Conservation (phyloP, 2,329 filamentous ascomycete species). For the Ceratocystiopsis minuta region DNA sequence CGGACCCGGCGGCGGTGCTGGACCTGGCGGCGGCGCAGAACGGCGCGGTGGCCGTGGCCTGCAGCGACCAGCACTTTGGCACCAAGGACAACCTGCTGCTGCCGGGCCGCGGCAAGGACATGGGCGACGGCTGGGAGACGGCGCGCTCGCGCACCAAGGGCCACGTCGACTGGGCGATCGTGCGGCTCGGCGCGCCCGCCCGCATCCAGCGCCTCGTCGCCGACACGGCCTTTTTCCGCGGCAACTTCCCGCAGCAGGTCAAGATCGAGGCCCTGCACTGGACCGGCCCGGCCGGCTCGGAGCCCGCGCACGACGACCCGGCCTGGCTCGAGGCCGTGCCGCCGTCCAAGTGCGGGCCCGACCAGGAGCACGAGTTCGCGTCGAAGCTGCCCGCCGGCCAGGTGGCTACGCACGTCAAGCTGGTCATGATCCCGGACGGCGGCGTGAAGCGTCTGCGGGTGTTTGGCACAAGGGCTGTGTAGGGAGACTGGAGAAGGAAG, state of each 20-base stretch:
- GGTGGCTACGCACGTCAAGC: constrained; percentile 65
- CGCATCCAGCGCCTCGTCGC: constrained; percentile 49
- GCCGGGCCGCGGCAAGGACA: constrained; percentile 41
- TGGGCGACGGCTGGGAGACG: constrained; percentile 83
- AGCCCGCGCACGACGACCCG: constrained; percentile 36
- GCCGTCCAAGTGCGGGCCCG: constrained; percentile 52
- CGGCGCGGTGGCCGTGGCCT: constrained; percentile 56
- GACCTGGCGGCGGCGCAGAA: constrained; percentile 66
- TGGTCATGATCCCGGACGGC: constrained; percentile 85
- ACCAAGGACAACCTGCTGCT: constrained; percentile 34
- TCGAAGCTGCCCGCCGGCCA: constrained; percentile 32
- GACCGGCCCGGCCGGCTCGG: constrained; percentile 33
- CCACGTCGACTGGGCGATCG: constrained; percentile 68
- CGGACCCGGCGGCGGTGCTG: constrained; percentile 44
- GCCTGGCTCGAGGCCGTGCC: constrained; percentile 49
- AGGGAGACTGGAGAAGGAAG: neutral
- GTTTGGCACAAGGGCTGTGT: constrained; percentile 41
- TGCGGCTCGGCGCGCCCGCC: constrained; percentile 50
- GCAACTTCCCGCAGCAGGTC: constrained; percentile 67
- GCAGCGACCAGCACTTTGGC: constrained; percentile 73
- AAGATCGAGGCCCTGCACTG: constrained; percentile 45
- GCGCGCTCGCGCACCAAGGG: constrained; percentile 51
- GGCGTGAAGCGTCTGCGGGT: constrained; percentile 77
- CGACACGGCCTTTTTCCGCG: constrained; percentile 68
- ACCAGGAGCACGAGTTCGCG: constrained; percentile 51